Evolutionary conservation across 768 basidiomycete species (phyloP), one percentile per base, ranked within the genome.

Genomic region (Chiua virens): DNA sequence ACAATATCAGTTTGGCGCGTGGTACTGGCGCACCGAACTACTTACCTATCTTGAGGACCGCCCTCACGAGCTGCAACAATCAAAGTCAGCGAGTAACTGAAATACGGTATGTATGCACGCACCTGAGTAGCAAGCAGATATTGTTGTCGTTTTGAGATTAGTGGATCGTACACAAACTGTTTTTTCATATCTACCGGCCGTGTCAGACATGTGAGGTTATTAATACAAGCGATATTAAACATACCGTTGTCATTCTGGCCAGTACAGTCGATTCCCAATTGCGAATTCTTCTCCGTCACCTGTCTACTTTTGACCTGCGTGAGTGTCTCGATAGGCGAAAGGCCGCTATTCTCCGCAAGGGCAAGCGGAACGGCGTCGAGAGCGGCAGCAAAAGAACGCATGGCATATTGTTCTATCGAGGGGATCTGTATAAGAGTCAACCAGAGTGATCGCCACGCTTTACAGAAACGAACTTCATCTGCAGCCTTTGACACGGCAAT

Each of bases 321-420:
- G n/a, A 99, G 79, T 6, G 94, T 97, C 72, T 96, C 94, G 54
- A 99, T 99, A 11, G 97, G 97, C 14, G 90, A 86, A 39, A 98
- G 71, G 47, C 97, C 97, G 54, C 92, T 96, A 78, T 99, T 99
- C 72, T 99, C 97, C 14, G 97, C 97, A 11, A 99, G 79, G 5
- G 97, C 97, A 13, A 99, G 81, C 4, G 97, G 97, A 43, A 98
- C 75, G n/a, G 93, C 81, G 62, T 99, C 97, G 8, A 99, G 76
- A 14, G 97, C 96, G 30, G 91, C 89, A 4, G 97, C 81, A 68
- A 98, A 99, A n/a, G 97, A 95, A 43, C 96, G 87, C 95, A 99
- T 98, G 3, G 97, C 97, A 65, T 99, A 99, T 76, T 99, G 97
- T 73, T 99, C 97, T 63, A 99, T 98, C 25, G 92, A 81, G 1